Evolutionary conservation across 2,329 filamentous ascomycete genomes (phyloP), one percentile per base, ranked within the genome.

Genomic region (Macroventuria anomochaeta): DNA sequence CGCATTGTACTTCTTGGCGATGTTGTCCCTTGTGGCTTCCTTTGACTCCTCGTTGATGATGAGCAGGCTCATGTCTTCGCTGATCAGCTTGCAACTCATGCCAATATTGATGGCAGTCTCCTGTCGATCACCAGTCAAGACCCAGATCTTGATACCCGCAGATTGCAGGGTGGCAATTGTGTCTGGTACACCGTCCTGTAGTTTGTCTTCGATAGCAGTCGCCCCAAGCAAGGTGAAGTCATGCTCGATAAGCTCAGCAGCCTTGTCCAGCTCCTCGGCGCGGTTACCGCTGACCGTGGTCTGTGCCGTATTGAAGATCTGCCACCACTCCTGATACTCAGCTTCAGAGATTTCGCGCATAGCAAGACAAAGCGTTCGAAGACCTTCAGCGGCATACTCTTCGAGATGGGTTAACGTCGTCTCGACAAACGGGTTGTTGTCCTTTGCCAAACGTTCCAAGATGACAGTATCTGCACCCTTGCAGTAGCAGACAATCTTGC

Each of bases 31-130:
- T 3, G 95, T 97, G 4, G 86, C 90, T 29, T 83, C 80, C 12
- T 91, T 83, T 41, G 80, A 83, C 65, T 97, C 93, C 72, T 99
- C 95, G 69, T 99, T 99, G 69, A 99, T 84, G 65, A 99, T 97
- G 48, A 99, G 80, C 10, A 99, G 83, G 70, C 95, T 96, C 95
- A 99, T 99, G 67, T 99, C 96, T 76, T 99, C 95, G 63, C 92
- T 96, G 56, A 99, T 91, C 42, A 99, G 84, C 78, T 97, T 97
- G 79, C 95, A 99, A 74, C 92, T 97, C 95, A 99, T 99, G 61
- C 96, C 95, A 63, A 99, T 99, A 75, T 99, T 99, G 83, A 99
- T 99, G 51, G 95, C 95, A 23, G 95, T 99, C 76, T 99, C 95
- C 77, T 99, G 96, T 67, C 95, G 86, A 80, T 99, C 95, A 66